Conservation (phyloP, 768 basidiomycete species). For the Paxillus rubicundulus region DNA sequence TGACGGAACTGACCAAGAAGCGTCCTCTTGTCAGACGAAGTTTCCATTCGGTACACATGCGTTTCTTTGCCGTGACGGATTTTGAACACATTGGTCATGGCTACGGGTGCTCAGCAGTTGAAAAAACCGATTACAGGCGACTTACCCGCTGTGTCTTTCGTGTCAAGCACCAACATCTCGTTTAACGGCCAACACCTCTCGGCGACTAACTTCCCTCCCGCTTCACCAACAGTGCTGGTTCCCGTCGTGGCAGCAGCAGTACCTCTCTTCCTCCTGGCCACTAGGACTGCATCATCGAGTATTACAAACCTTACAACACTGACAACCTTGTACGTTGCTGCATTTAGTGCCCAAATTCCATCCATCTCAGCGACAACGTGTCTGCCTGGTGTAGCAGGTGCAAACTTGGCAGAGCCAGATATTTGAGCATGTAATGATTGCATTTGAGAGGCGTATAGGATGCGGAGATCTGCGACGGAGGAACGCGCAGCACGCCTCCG, state of each 20-base stretch:
- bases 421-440: conserved; percentile 85
- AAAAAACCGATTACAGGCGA: background rate
- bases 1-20: conserved; percentile 85
- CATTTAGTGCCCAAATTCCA: conserved; percentile 78
- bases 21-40: conserved; percentile 77
- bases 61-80: conserved; percentile 91
- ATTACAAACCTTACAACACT: conserved; percentile 87
- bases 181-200: conserved; percentile 91
- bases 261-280: conserved; percentile 73
- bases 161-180: conserved; percentile 93
- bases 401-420: conserved; percentile 93
- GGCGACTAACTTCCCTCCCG: conserved; percentile 76
- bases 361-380: conserved; percentile 89
- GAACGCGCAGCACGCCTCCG: conserved; percentile 71
- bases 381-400: conserved; percentile 85
- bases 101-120: conserved; percentile 30
- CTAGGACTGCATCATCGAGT: conserved; percentile 86
- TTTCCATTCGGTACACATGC: conserved; percentile 88
- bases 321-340: conserved; percentile 92
- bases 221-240: conserved; percentile 56
- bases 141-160: conserved; percentile 91
- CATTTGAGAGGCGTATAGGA: conserved; percentile 94
- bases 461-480: conserved; percentile 92
- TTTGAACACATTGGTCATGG: conserved; percentile 96
- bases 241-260: conserved; percentile 61